phyloP scores from a whole-genome alignment of 2,329 filamentous ascomycete species.

The Hortaea werneckii region DNA sequence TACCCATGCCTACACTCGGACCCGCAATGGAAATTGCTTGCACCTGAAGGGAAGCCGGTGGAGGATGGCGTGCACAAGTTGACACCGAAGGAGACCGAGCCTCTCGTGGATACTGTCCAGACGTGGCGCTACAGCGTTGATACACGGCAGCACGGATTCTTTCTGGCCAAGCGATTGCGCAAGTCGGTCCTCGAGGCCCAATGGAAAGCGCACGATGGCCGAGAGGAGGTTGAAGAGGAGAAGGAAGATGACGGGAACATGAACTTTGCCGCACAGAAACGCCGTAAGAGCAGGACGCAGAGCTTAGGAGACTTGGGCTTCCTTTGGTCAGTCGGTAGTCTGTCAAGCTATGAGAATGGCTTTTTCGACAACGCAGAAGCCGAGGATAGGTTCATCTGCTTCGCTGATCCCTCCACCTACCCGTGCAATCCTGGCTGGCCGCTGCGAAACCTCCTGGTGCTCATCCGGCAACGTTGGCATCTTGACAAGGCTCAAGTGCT shows the following conservation, averaged over 20 bases:
- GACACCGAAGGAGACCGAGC: slow-evolving; percentile 59
- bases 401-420: slow-evolving; percentile 90
- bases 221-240: slow-evolving; percentile 19
- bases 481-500: slow-evolving; percentile 71
- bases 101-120: slow-evolving; percentile 70
- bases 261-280: slow-evolving; percentile 24
- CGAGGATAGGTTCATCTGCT: slow-evolving; percentile 74
- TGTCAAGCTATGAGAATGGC: slow-evolving; percentile 70
- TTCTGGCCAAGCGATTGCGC: slow-evolving; percentile 71
- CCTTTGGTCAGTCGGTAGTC: slow-evolving; percentile 65
- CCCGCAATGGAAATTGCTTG: slow-evolving; percentile 62
- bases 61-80: slow-evolving; percentile 42
- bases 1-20: slow-evolving; percentile 90
- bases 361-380: slow-evolving; percentile 68
- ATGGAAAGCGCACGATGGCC: slow-evolving; percentile 20
- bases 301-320: slow-evolving; percentile 50
- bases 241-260: slow-evolving; percentile 22
- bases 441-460: slow-evolving; percentile 74
- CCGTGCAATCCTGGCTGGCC: slow-evolving; percentile 83
- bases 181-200: slow-evolving; percentile 23
- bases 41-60: slow-evolving; percentile 17
- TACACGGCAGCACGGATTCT: slow-evolving; percentile 82
- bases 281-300: slow-evolving; percentile 41
- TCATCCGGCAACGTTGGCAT: slow-evolving; percentile 73
- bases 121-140: slow-evolving; percentile 82